A percentile compares a stretch with the other conserved stretches of the same genome.
These are phyloP conservation scores for Wickerhamomyces chambardii DNA, from an alignment of 805 yeast species.

Conservation along the genomic window DNA sequence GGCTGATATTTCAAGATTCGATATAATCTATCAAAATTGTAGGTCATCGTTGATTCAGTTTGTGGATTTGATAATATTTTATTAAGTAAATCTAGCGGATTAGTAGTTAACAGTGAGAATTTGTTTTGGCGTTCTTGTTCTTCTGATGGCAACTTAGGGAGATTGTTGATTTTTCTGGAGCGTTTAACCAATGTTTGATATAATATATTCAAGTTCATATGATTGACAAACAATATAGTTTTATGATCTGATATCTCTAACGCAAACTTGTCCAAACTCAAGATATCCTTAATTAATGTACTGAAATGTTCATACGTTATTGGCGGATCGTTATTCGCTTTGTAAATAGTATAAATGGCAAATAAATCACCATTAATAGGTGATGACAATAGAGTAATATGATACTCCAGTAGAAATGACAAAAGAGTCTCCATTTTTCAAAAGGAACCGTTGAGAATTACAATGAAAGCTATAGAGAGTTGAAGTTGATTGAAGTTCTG, in stretches of 20 bases:
- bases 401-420: too few relatives aligned
- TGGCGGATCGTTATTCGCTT: neutral
- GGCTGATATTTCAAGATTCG: slow-evolving; percentile 21
- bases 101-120: slow-evolving; percentile 6
- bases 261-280: neutral
- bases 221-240: slow-evolving; percentile 10
- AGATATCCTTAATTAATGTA: neutral
- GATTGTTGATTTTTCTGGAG: neutral
- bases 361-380: slow-evolving; percentile 9
- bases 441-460: too few relatives aligned
- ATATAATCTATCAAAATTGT: neutral
- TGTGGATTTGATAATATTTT: neutral
- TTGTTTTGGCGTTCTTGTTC: neutral
- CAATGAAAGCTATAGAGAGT: too few relatives aligned
- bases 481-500: too few relatives aligned
- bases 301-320: neutral
- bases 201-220: slow-evolving; percentile 3
- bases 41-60: neutral
- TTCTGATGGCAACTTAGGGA: neutral
- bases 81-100: neutral
- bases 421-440: too few relatives aligned
- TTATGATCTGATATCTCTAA: slow-evolving; percentile 1
- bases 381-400: slow-evolving; percentile 3
- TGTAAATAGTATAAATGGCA: slow-evolving; percentile 8
- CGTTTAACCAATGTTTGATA: neutral